Conservation (phyloP, 208 protist genomes). For the Leishmania martiniquensis region DNA sequence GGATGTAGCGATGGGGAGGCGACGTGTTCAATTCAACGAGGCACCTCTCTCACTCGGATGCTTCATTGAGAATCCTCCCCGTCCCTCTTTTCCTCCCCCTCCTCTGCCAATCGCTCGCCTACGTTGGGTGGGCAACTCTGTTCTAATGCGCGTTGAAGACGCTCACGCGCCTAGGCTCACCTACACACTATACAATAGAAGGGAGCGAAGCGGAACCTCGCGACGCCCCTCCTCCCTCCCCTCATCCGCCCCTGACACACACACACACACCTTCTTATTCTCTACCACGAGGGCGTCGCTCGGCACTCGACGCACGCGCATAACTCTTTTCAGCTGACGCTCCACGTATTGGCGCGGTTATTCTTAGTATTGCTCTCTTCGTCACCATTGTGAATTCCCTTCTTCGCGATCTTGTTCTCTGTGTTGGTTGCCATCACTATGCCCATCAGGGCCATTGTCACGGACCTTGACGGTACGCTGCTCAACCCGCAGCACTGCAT, state of each 20-base stretch:
- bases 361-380: background rate
- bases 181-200: background rate
- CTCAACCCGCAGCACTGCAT: slow-evolving; percentile 41
- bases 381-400: background rate
- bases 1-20: background rate
- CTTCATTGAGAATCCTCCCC: background rate
- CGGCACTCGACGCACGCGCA: background rate
- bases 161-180: background rate
- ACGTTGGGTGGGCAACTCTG: background rate
- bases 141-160: background rate
- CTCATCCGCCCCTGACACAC: too few relatives aligned
- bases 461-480: slow-evolving; percentile 59
- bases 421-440: slow-evolving; percentile 8
- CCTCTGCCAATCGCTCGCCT: background rate
- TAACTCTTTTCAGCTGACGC: background rate
- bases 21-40: background rate
- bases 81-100: background rate
- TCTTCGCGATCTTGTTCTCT: background rate
- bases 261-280: background rate
- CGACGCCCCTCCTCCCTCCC: background rate
- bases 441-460: slow-evolving; percentile 42
- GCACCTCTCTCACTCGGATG: background rate
- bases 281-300: background rate
- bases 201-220: background rate
- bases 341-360: too few relatives aligned